Evolutionary conservation across 139 green algal genomes (phyloP), one percentile per base, ranked within the genome.

Genomic region (Picochlorum sp.): DNA sequence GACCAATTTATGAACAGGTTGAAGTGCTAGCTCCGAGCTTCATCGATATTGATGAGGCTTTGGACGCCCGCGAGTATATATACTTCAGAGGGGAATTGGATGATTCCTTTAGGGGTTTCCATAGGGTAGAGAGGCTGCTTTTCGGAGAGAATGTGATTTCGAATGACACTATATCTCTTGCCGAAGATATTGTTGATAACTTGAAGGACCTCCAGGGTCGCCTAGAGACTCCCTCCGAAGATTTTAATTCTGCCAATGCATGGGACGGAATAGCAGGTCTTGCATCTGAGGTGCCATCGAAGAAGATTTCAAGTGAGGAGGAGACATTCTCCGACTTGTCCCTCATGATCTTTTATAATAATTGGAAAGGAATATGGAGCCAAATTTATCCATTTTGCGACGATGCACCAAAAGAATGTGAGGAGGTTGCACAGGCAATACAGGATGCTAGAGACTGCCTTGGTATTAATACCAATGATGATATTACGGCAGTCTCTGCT

Each of bases 251-350:
- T 13, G 49, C 11, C 49, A 13, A 24, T 10, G 34, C 45, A 28
- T 76, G 74, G 16, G 69, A 67, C 10, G 69, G 69, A 34, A 68
- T 76, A 15, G 64, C 74, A 23, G 49, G 30, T 15, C 66, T 77
- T 24, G 57, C 67, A 13, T n/a, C 23, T 41, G 67, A 77, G 65
- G 70, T 77, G 20, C 61, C 41, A 11, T 50, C 68, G 16, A 77
- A 77, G 66, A 77, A 77, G 54, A 56, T 77, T 37, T 51, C 47
- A 28, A 71, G 63, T 44, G 69, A 76, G 62, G 69, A 76, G 52
- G 69, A 76, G 60, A 71, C 69, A 20, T 67, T 20, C 63, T 54
- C 16, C 26, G 55, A 67, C 34, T 58, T 76, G 28, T 66, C 49
- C 50, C 34, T 60, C 1, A 21, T 76, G 30, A 71, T 76, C 51